Base-by-base conservation (phyloP, 1,284 basidiomycete species). In the Cystobasidium slooffiae region DNA sequence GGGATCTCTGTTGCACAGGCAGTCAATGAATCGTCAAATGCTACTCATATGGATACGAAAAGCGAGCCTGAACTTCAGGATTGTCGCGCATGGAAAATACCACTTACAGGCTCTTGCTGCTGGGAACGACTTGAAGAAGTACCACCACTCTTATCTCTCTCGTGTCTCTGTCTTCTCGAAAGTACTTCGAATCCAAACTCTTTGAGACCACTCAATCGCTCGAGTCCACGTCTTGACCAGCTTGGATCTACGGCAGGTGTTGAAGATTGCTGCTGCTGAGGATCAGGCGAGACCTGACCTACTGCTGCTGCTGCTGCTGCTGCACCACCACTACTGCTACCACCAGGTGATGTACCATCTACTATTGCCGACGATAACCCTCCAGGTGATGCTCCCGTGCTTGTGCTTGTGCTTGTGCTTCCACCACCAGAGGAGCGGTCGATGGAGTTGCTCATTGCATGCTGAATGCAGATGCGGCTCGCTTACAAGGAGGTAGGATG, bases 181-280 rank as follows among this genome's bases (percentile, higher is more conserved):
- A 73, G 20, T 1, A 66, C 70, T 22, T 73, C 70, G 31, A 73
- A 66, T 1, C 70, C 70, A 16, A 73, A 53, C 22, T 73, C 70
- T n/a, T 55, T 41, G 0, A 73, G 52, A 24, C 70, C 70, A 24
- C 70, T 66, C 51, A 66, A 39, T 43, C 52, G 52, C 55, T 68
- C 66, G 22, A 68, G 66, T 22, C 70, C 58, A 37, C 70, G 56
- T 59, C 70, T 22, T 12, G 70, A 24, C 59, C 69, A 63, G 49
- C 69, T 72, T 24, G 47, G 44, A 31, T 58, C 37, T 47, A 31
- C 62, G 24, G 62, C 24, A 5, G 31, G 31, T 5, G 31, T 31
- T 31, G 31, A 22, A 44, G 37, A 67, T 31, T 49, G 47, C 22
- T 37, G 51, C 49, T 67, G 64, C 51, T 67, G 37, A 10, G n/a